Base-by-base conservation (phyloP, 2,329 filamentous ascomycete species). In the Podosphaera fusca region DNA sequence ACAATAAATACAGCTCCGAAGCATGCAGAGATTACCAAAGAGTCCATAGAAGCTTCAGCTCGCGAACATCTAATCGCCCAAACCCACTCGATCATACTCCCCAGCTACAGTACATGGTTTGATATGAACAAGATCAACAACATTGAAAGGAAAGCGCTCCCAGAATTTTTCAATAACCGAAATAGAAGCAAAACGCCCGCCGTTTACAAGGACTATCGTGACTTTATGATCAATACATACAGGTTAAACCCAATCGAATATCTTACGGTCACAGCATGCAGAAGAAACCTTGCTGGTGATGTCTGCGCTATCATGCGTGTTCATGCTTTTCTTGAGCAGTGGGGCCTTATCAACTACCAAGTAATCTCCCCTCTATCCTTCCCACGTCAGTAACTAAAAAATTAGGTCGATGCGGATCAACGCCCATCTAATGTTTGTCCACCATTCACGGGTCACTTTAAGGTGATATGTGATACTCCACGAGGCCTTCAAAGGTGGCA, bases 211-310 rank as follows among this genome's bases (percentile, higher is more conserved):
- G 92, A 98, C 68, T 98, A 98, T 71, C 84, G 92, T 64, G 92
- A 98, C 68, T 98, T 98, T 68, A 98, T 98, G 92, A 88, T 98
- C 73, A 98, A 98, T 73, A 96, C 92, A 12, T 98, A 98, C 71
- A 84, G 92, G 42, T 74, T 98, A 58, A 98, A 96, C 68, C 92
- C 92, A 4, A 79, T 88, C 56, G 92, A 98, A 70, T 98, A 98
- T 67, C 76, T 98, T 57, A 98, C 92, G 4, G 90, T 98, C 57
- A 98, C 92, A 9, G 92, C 92, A 55, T 98, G 92, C 69, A 79
- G 92, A 61, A 80, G 92, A 63, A 98, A 98, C 69, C 72, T 98
- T 66, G 92, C 92, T 30, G 92, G 92, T 62, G 92, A 98, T 70
- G 92, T 98, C 36, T 98, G 92, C 72, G 90, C 92, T 45, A 98